Percentiles rank a stretch among this genome's conserved stretches.
phyloP scores from a whole-genome alignment of 2,329 filamentous ascomycete species.

The Fusarium subtropicale region DNA sequence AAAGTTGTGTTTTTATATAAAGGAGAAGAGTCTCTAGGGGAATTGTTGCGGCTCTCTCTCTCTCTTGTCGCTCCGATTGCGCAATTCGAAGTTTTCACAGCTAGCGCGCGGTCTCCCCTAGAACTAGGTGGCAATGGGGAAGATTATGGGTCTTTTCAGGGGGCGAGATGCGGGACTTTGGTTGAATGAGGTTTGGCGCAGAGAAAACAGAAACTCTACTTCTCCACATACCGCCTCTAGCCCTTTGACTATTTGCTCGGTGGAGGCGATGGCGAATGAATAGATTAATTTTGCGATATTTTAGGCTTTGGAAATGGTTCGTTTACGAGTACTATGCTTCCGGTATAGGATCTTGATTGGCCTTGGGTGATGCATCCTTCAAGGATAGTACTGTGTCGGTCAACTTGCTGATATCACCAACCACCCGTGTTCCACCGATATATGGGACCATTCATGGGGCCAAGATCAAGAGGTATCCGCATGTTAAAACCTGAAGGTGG shows the following conservation, averaged over 20 bases:
- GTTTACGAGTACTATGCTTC: not conserved
- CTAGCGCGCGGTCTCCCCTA: slow-evolving; percentile 17
- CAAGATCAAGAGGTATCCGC: not conserved
- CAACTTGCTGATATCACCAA: not conserved
- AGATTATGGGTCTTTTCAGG: slow-evolving; percentile 22
- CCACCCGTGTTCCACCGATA: not conserved
- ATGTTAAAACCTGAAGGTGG: not conserved
- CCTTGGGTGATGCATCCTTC: not conserved
- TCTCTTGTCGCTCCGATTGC: slow-evolving; percentile 22
- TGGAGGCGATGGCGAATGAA: slow-evolving; percentile 7
- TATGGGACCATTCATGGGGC: not conserved
- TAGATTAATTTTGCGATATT: not conserved
- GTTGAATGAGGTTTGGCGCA: slow-evolving; percentile 6
- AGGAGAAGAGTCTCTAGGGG: not conserved
- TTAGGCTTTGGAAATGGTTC: not conserved
- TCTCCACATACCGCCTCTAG: slow-evolving; percentile 10
- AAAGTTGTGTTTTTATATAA: not conserved
- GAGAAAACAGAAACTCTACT: slow-evolving; percentile 5
- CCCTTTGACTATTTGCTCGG: not conserved
- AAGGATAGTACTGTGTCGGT: not conserved
- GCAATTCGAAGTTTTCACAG: slow-evolving; percentile 42
- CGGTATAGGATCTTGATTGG: not conserved
- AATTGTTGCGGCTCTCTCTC: not conserved
- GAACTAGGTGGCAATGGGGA: slow-evolving; percentile 18
- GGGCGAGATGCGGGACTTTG: not conserved